Evolutionary conservation across 495 filamentous ascomycete species (phyloP).

Genomic region (Penicillium lividum): DNA sequence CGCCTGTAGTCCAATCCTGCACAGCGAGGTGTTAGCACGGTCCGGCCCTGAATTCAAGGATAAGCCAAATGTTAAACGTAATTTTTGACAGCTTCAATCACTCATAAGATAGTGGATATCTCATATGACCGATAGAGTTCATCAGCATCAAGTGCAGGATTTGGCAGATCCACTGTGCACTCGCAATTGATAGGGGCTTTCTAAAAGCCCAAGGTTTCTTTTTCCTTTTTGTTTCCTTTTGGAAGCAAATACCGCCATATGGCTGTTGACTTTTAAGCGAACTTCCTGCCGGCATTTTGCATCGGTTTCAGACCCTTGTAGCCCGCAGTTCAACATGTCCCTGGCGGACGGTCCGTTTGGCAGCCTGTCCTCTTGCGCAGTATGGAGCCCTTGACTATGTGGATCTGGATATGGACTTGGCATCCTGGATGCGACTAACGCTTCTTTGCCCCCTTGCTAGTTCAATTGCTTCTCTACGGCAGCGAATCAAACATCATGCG

Average conservation of each 20-base stretch:
- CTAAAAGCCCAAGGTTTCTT: not conserved
- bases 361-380: conserved; percentile 7
- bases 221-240: not conserved
- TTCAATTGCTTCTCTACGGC: conserved; percentile 4
- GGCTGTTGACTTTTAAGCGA: not conserved
- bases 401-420: not conserved
- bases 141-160: not conserved
- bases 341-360: conserved; percentile 7
- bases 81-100: not conserved
- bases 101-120: not conserved
- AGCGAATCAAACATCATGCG: conserved; percentile 7
- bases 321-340: not conserved
- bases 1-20: not conserved
- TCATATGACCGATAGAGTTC: not conserved
- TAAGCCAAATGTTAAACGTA: not conserved
- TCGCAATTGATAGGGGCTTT: not conserved
- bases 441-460: not conserved
- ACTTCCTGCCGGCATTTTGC: not conserved
- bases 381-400: conserved; percentile 3
- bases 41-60: not conserved
- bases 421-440: not conserved
- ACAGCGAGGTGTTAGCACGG: not conserved
- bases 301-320: not conserved
- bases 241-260: not conserved
- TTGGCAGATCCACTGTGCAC: not conserved